Base-by-base conservation (phyloP, 148 eudicot genomes). In the Camellia lanceoleosa region DNA sequence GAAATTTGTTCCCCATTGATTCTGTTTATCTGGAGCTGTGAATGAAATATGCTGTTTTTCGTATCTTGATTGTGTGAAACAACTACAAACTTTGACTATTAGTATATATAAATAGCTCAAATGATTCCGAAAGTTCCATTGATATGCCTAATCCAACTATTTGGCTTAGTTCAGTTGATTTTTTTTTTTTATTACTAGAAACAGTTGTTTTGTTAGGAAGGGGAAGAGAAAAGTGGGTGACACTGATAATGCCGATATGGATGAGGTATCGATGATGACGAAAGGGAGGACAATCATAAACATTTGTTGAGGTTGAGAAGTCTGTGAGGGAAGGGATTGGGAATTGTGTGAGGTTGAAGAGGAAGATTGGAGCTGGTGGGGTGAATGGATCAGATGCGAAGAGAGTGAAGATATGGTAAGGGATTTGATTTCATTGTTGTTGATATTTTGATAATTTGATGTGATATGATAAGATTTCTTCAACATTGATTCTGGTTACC, bases 361-460 rank as follows among this genome's bases (percentile, higher is more conserved):
- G 38, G 38, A 30, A 86, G 86, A 69, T 82, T 66, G 99, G 1
- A 30, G 38, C 38, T 97, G 20, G 99, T 94, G 77, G 93, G 38
- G 38, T 30, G 38, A 30, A 30, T 30, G 38, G 38, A 10, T 46
- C 79, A 5, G 90, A 82, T 68, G 75, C 87, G 13, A 96, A 96
- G 85, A 87, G 83, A 79, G n/a, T 87, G 52, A 96, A 92, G 88
- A 92, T 94, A 83, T 92, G 99, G 99, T 94, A 71, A 85, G 38
- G 38, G 38, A 88, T 54, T 49, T 41, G 7, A 66, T 14, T 23
- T 71, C 18, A 41, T 20, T 12, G 30, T 23, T 42, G 23, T 30
- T 49, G 76, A 18, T 64, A 2, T 11, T 63, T 63, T 0, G 1
- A 2, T 18, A 4, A 30, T 30, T 30, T 30, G 38, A 30, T 30